These are phyloP conservation scores for Mycena capillaripes DNA, from an alignment of 768 basidiomycete species.

Conservation along the genomic window DNA sequence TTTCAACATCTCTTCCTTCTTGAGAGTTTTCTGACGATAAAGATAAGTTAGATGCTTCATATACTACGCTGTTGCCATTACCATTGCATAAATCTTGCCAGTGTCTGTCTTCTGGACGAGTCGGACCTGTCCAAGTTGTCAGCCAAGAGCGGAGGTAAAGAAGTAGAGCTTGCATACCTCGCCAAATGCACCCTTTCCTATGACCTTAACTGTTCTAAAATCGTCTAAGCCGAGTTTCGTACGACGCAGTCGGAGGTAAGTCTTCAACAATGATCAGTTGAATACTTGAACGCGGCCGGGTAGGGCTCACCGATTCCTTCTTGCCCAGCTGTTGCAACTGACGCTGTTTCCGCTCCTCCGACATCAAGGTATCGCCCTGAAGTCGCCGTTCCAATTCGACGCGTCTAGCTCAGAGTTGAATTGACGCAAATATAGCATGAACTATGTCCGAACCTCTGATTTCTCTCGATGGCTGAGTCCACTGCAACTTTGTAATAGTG, in stretches of 20 bases:
- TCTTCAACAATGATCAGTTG: slow-evolving; percentile 40
- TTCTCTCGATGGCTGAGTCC: slow-evolving; percentile 94
- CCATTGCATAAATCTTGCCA: slow-evolving; percentile 99
- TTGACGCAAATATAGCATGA: neutral
- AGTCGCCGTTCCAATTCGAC: slow-evolving; percentile 89
- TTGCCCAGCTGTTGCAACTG: slow-evolving; percentile 88
- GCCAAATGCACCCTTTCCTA: slow-evolving; percentile 99
- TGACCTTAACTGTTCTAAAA: slow-evolving; percentile 98
- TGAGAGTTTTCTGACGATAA: slow-evolving; percentile 11
- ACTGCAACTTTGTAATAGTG: slow-evolving; percentile 98
- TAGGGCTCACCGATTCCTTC: slow-evolving; percentile 72
- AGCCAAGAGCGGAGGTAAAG: neutral
- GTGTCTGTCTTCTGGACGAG: slow-evolving; percentile 97
- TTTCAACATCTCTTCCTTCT: slow-evolving; percentile 99
- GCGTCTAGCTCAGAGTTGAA: slow-evolving; percentile 65
- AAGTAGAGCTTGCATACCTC: slow-evolving; percentile 69
- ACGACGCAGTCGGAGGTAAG: slow-evolving; percentile 87
- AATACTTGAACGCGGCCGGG: neutral
- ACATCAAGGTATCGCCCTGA: slow-evolving; percentile 74
- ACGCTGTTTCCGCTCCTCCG: slow-evolving; percentile 89
- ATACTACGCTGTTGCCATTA: slow-evolving; percentile 79
- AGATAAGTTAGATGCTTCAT: neutral
- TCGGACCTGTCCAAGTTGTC: slow-evolving; percentile 68
- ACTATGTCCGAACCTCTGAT: slow-evolving; percentile 73
- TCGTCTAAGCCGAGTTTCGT: slow-evolving; percentile 93